phyloP scores from a whole-genome alignment of 345 rosid genomes.

The Lepidium africanum region DNA sequence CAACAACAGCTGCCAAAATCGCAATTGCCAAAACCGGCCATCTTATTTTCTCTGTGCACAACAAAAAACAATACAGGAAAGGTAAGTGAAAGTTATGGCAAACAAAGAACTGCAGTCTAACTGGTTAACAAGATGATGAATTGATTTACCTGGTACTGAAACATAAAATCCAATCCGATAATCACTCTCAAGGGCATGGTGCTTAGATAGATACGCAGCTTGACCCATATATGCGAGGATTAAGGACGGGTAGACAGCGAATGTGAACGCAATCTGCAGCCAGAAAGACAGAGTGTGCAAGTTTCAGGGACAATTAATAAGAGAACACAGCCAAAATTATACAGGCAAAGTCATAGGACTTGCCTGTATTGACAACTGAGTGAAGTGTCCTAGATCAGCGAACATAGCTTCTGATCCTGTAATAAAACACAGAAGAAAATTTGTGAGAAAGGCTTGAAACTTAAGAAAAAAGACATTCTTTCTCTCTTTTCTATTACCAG shows the following conservation, averaged over 20 bases:
- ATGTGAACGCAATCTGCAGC: constrained; percentile 86
- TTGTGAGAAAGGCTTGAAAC: not conserved
- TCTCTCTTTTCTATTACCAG: constrained; percentile 38
- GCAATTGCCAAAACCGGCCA: constrained; percentile 97
- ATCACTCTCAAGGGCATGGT: constrained; percentile 50
- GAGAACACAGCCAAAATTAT: not conserved
- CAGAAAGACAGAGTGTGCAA: not conserved
- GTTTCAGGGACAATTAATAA: not conserved
- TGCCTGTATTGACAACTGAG: constrained; percentile 88
- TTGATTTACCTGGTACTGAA: constrained; percentile 73
- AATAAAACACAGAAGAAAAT: not conserved
- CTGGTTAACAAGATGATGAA: constrained; percentile 1
- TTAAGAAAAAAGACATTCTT: not conserved
- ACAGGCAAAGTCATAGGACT: not conserved
- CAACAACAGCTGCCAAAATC: constrained; percentile 92
- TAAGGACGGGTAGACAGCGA: constrained; percentile 83
- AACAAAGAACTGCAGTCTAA: not conserved
- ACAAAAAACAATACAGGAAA: not conserved
- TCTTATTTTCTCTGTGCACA: constrained; percentile 63
- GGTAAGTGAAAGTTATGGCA: not conserved
- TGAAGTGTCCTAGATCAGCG: constrained; percentile 98
- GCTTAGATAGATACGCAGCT: constrained; percentile 89
- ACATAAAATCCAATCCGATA: constrained; percentile 87
- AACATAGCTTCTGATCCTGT: constrained; percentile 99
- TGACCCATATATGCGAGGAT: constrained; percentile 99